A percentile compares a stretch with the other conserved stretches of the same genome.
Evolutionary conservation across 192 early-diverging fungal genomes (phyloP).

Genomic region (Umbelopsis sp.): DNA sequence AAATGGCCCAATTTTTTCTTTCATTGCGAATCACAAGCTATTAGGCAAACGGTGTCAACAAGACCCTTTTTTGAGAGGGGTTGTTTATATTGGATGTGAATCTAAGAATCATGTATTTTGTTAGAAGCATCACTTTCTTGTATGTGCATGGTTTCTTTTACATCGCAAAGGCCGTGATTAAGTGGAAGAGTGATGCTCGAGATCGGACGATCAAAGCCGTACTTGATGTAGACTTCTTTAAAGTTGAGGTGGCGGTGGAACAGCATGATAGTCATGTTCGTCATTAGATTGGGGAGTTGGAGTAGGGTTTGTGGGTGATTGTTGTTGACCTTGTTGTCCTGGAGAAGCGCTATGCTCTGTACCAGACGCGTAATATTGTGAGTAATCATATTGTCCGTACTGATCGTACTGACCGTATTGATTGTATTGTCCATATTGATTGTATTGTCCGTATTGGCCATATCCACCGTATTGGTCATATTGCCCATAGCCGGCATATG

Average conservation of each 20-base stretch:
- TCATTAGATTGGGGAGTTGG: neutral
- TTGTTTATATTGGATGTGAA: too few relatives aligned
- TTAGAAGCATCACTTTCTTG: too few relatives aligned
- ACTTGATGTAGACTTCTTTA: neutral
- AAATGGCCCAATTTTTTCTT: too few relatives aligned
- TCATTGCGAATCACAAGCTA: too few relatives aligned
- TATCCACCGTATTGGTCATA: conserved; percentile 17
- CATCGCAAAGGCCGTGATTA: too few relatives aligned
- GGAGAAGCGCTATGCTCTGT: neutral
- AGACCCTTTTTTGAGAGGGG: too few relatives aligned
- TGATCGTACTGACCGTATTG: conserved; percentile 15
- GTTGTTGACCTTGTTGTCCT: too few relatives aligned
- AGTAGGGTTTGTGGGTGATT: neutral
- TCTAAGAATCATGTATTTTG: too few relatives aligned
- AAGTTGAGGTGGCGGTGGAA: conserved; percentile 23
- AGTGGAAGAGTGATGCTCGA: too few relatives aligned
- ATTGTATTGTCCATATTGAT: conserved; percentile 4
- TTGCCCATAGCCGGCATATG: conserved; percentile 8
- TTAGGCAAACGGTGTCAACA: too few relatives aligned
- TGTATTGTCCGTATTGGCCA: conserved; percentile 3
- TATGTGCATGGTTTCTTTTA: too few relatives aligned
- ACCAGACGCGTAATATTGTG: conserved; percentile 12
- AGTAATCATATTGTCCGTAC: conserved; percentile 18
- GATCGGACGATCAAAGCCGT: too few relatives aligned
- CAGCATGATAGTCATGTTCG: conserved; percentile 14